These are phyloP conservation scores for Penicillium sp. DNA, from an alignment of 2,329 filamentous ascomycete genomes.

Conservation along the genomic window DNA sequence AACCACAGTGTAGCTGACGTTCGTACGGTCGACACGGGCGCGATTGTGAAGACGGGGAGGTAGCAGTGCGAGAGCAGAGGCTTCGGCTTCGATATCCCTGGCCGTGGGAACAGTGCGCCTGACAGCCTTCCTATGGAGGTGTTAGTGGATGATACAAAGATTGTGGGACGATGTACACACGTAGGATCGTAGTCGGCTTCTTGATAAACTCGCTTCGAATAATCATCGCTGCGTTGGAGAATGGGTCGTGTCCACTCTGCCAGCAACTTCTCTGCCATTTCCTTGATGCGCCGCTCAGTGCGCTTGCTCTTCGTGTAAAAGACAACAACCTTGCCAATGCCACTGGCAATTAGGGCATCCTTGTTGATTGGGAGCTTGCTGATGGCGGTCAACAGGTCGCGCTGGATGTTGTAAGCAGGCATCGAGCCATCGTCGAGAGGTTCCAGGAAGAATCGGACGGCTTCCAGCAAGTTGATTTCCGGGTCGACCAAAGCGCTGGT, in stretches of 20 bases:
- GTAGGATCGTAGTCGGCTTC: slow-evolving; percentile 59
- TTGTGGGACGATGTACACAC: slow-evolving; percentile 30
- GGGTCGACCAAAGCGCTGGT: slow-evolving; percentile 85
- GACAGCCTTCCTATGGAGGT: slow-evolving; percentile 34
- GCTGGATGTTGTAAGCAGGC: slow-evolving; percentile 95
- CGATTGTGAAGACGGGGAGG: slow-evolving; percentile 54
- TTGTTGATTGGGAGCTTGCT: slow-evolving; percentile 82
- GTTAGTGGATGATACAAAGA: slow-evolving; percentile 14
- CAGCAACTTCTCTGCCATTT: slow-evolving; percentile 85
- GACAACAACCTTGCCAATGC: slow-evolving; percentile 91
- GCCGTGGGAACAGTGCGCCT: slow-evolving; percentile 33
- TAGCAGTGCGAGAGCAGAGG: slow-evolving; percentile 52
- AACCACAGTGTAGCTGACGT: slow-evolving; percentile 60
- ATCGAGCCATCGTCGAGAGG: slow-evolving; percentile 90
- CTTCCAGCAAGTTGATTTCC: slow-evolving; percentile 90
- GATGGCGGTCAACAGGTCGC: slow-evolving; percentile 81
- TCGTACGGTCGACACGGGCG: slow-evolving; percentile 56
- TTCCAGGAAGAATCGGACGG: slow-evolving; percentile 95
- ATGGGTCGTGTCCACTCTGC: slow-evolving; percentile 96
- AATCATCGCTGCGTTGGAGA: slow-evolving; percentile 88
- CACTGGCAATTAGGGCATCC: slow-evolving; percentile 81
- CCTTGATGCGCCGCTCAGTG: slow-evolving; percentile 82
- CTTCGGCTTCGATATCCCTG: slow-evolving; percentile 46
- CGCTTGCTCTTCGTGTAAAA: slow-evolving; percentile 97
- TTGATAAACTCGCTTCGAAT: slow-evolving; percentile 71